Evolutionary conservation across 2,329 filamentous ascomycete genomes (phyloP).

Genomic region (Davidsoniella neocaledoniae): DNA sequence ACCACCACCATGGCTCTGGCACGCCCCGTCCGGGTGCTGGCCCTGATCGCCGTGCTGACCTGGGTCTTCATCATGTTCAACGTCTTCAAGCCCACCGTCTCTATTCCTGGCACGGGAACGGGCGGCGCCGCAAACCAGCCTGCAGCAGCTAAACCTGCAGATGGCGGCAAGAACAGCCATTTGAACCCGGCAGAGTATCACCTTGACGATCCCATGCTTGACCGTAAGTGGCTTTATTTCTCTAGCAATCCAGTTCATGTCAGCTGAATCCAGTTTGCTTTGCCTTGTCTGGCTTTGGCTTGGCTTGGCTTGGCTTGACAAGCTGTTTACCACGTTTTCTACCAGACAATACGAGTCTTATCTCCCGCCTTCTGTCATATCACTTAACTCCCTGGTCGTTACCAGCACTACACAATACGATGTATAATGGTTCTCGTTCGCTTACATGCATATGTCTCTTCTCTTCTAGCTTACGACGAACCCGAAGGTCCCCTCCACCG

Average conservation of each 20-base stretch:
- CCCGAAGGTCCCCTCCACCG: constrained; percentile 61
- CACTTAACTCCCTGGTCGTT: constrained; percentile 9
- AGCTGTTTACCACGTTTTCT: too few relatives aligned
- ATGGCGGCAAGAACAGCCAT: constrained; percentile 4
- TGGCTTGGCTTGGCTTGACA: constrained; percentile 2
- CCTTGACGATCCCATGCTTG: constrained; percentile 68
- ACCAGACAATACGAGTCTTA: too few relatives aligned
- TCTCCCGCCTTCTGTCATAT: neutral
- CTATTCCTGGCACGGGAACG: constrained; percentile 23
- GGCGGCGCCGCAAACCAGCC: constrained; percentile 16
- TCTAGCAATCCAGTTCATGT: too few relatives aligned
- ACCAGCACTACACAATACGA: constrained; percentile 12
- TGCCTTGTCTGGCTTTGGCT: neutral
- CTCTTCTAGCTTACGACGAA: constrained; percentile 54
- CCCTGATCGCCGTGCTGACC: constrained; percentile 51
- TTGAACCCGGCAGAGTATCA: constrained; percentile 32
- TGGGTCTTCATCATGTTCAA: constrained; percentile 68
- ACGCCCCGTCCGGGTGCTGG: constrained; percentile 66
- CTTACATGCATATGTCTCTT: constrained; percentile 7
- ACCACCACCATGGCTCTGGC: constrained; percentile 58
- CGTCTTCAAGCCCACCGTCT: constrained; percentile 43
- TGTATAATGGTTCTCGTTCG: neutral
- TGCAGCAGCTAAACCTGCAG: constrained; percentile 12
- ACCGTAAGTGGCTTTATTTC: constrained; percentile 43
- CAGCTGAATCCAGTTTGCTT: too few relatives aligned